Percentiles rank a stretch among this genome's conserved stretches.
phyloP scores from a whole-genome alignment of 805 yeast species.

The Candida vaughaniae region DNA sequence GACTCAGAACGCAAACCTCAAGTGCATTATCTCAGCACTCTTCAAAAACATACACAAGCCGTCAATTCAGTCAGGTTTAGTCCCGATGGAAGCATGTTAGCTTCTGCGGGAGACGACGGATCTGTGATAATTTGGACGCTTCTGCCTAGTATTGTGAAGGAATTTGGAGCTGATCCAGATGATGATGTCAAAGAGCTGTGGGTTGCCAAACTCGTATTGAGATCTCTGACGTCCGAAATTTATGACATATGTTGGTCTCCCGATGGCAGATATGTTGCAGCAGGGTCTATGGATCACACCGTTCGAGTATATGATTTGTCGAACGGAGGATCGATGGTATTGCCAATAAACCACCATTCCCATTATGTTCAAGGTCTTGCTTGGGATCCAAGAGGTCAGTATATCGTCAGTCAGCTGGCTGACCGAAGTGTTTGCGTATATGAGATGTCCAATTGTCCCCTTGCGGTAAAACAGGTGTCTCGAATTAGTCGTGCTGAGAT shows the following conservation, averaged over 20 bases:
- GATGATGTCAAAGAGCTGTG: conserved; percentile 72
- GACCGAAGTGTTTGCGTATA: conserved; percentile 83
- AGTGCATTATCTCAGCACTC: conserved; percentile 78
- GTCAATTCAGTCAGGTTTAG: conserved; percentile 87
- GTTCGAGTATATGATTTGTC: conserved; percentile 64
- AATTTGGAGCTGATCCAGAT: conserved; percentile 57
- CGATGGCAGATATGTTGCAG: conserved; percentile 66
- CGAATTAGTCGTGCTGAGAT: conserved; percentile 8
- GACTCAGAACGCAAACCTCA: conserved; percentile 53
- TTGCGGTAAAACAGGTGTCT: conserved; percentile 14
- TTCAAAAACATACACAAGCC: conserved; percentile 89
- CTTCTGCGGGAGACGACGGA: conserved; percentile 96
- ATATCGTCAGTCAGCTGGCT: conserved; percentile 82
- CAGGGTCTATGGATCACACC: conserved; percentile 90
- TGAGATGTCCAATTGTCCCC: conserved; percentile 17
- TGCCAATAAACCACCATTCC: conserved; percentile 67
- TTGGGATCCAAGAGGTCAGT: conserved; percentile 89
- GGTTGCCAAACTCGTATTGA: conserved; percentile 58
- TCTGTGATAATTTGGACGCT: conserved; percentile 76
- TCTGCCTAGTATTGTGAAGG: conserved; percentile 52
- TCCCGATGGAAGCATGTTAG: conserved; percentile 66
- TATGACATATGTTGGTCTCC: conserved; percentile 96
- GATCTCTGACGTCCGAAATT: conserved; percentile 70
- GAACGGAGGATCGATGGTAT: conserved; percentile 52
- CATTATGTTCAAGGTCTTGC: conserved; percentile 95